Base-by-base conservation (phyloP, 116 monocot species). In the Cymodocea nodosa region DNA sequence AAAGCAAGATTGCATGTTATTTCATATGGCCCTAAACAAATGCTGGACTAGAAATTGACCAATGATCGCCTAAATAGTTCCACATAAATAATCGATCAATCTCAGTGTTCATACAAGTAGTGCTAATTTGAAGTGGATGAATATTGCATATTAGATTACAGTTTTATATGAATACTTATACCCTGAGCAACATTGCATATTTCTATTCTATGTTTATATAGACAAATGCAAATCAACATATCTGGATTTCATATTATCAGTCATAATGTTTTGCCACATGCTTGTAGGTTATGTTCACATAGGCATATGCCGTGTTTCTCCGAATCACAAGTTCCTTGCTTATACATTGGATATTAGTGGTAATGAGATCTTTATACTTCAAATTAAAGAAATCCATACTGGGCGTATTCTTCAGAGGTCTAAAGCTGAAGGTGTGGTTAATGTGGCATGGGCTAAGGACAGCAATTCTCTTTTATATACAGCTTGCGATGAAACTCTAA, bases 231-330 rank as follows among this genome's bases (percentile, higher is more conserved):
- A 30, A 30, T 30, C 30, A n/a, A 30, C 30, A 30, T 30, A 30
- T 30, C 30, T 30, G 30, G 30, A 25, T 19, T 24, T 30, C 0
- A 13, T 59, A 6, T 5, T 59, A 12, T 30, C 22, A 13, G 17
- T 19, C 13, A 23, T 58, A 9, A 24, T 59, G 13, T 9, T 13
- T 30, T 9, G 22, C 8, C 22, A 6, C 25, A 24, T 59, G 13
- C 10, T 44, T 79, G 71, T 79, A 97, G 97, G 91, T 61, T 91
- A 97, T 84, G 91, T 91, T 78, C 83, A 97, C 60, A 83, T 91
- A 40, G 97, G 98, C 40, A 89, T 73, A 39, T 98, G 98, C 71
- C 68, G 82, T 65, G 81, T 98, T 68, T 92, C 92, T 75, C 98
- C 89, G 19, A 65, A 92, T 64, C 98, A 98, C 54, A 85, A 69